Conservation (phyloP, 2,329 filamentous ascomycete genomes). For the Ceratocystis huliohia region DNA sequence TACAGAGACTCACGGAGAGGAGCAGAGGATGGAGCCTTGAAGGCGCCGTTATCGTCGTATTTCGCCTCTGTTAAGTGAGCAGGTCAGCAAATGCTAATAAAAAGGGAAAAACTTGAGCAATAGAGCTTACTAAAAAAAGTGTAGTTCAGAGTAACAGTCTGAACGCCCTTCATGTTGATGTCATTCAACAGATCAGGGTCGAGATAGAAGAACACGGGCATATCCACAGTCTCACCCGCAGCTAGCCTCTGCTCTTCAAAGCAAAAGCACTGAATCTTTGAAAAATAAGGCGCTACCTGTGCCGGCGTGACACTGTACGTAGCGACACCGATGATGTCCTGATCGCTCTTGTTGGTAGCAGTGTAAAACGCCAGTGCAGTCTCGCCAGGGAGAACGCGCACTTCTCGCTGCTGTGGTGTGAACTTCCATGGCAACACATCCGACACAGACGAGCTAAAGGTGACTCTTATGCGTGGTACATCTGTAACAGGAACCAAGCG, state of each 20-base stretch:
- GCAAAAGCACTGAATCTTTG: constrained; percentile 99
- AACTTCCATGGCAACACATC: constrained; percentile 98
- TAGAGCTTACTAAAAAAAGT: constrained; percentile 87
- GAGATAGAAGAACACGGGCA: constrained; percentile 99
- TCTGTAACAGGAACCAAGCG: constrained; percentile 70
- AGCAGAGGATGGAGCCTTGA: constrained; percentile 29
- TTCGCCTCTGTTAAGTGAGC: constrained; percentile 30
- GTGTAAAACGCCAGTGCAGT: constrained; percentile 97
- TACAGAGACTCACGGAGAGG: constrained; percentile 18
- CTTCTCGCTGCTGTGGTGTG: constrained; percentile 88
- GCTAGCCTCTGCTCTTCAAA: constrained; percentile 94
- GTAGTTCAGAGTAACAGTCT: constrained; percentile 91
- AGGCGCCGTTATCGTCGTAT: constrained; percentile 36
- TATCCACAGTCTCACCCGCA: constrained; percentile 93
- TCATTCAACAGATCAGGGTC: constrained; percentile 91
- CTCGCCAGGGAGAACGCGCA: constrained; percentile 87
- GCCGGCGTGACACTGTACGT: constrained; percentile 95
- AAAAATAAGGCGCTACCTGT: constrained; percentile 94
- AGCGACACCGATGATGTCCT: constrained; percentile 94
- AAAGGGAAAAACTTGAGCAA: neutral
- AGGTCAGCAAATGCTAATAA: constrained; percentile 28
- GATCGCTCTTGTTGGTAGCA: constrained; percentile 76
- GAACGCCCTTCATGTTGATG: constrained; percentile 81
- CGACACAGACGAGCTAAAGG: constrained; percentile 89
- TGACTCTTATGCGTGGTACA: constrained; percentile 79